Evolutionary conservation across 2,329 filamentous ascomycete genomes (phyloP).

Genomic region (Colletotrichum acutatum): DNA sequence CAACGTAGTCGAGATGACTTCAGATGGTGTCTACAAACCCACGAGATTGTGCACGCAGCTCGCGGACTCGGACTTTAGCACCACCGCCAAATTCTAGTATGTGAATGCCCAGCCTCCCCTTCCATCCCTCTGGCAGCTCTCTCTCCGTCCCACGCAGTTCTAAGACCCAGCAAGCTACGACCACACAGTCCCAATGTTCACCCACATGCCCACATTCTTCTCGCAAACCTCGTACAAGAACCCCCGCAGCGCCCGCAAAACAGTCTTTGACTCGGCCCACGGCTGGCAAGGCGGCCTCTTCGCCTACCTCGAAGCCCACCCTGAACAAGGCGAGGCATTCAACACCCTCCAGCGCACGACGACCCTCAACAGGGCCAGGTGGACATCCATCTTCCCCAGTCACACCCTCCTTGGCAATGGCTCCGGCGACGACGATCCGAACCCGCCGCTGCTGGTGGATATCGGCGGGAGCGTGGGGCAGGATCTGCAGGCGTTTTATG

Average conservation of each 20-base stretch:
- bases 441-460: slow-evolving; percentile 8
- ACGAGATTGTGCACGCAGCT: neutral
- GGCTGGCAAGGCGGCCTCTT: neutral
- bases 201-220: slow-evolving; percentile 8
- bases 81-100: neutral
- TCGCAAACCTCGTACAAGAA: neutral
- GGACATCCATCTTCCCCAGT: slow-evolving; percentile 13
- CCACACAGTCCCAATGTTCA: neutral
- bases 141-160: no score
- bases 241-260: neutral
- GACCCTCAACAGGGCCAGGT: neutral
- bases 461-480: slow-evolving; percentile 17
- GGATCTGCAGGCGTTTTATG: slow-evolving; percentile 8
- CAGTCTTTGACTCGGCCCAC: neutral
- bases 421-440: neutral
- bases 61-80: neutral
- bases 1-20: neutral
- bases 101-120: no score
- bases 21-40: neutral
- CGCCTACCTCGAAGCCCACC: neutral
- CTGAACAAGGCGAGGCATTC: neutral
- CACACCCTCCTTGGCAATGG: neutral
- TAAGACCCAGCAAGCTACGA: neutral
- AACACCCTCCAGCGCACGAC: slow-evolving; percentile 4
- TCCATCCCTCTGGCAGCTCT: no score